phyloP scores from a whole-genome alignment of 1,139 yeast genomes.

The Lodderomyces margitis region DNA sequence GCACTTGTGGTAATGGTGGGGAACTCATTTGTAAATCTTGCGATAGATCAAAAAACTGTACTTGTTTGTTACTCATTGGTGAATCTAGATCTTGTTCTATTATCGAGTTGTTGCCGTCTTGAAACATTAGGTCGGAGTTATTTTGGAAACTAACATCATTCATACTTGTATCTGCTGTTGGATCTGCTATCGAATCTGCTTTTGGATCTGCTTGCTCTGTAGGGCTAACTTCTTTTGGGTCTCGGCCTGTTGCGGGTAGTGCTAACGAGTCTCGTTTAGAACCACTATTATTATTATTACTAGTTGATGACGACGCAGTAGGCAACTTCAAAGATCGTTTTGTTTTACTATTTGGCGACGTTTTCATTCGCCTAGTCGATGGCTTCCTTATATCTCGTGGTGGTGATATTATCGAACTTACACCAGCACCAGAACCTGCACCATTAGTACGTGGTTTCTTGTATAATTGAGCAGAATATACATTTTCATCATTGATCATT shows the following conservation, averaged over 20 bases:
- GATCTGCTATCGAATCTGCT: conserved; percentile 4
- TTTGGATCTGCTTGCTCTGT: neutral
- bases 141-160: conserved; percentile 12
- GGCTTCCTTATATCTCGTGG: conserved; percentile 6
- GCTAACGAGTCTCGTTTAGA: neutral
- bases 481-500: neutral
- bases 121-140: neutral
- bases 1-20: neutral
- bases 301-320: neutral
- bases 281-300: too few relatives aligned
- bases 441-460: conserved; percentile 1
- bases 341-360: conserved; percentile 22
- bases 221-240: neutral
- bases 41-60: conserved; percentile 1
- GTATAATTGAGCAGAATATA: neutral
- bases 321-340: conserved; percentile 19
- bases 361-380: conserved; percentile 25
- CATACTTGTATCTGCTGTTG: conserved; percentile 14
- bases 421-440: neutral
- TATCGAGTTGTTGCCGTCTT: neutral
- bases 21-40: conserved; percentile 2
- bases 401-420: conserved; percentile 1
- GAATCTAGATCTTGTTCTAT: neutral
- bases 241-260: conserved; percentile 5
- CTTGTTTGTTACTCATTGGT: conserved; percentile 1